Evolutionary conservation across 164 flowering plant genomes (phyloP).

Genomic region (Chimonanthus salicifolius): DNA sequence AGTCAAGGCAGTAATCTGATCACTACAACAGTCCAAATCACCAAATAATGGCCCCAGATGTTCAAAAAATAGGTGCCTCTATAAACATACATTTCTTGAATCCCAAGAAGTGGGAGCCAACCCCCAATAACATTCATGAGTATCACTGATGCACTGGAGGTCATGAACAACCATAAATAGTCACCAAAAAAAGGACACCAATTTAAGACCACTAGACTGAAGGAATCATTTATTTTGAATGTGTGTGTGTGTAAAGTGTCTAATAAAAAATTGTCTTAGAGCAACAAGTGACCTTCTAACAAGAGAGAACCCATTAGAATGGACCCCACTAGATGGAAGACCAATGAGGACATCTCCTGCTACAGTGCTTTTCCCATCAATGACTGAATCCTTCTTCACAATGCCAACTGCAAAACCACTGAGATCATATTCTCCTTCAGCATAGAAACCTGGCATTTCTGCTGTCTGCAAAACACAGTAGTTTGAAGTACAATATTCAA

Average conservation of each 20-base stretch:
- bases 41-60: no score
- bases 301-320: conserved; percentile 97
- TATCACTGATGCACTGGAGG: no score
- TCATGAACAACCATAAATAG: no score
- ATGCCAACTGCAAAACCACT: conserved; percentile 93
- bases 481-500: not conserved
- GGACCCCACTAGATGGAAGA: conserved; percentile 93
- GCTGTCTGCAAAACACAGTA: conserved; percentile 57
- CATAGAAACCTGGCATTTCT: conserved; percentile 94
- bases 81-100: no score
- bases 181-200: no score
- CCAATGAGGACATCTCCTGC: conserved; percentile 91
- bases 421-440: conserved; percentile 84
- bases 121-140: no score
- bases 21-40: no score
- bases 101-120: no score
- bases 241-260: no score
- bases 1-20: no score
- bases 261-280: not conserved
- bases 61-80: no score
- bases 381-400: conserved; percentile 74
- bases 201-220: not conserved
- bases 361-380: conserved; percentile 74
- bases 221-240: not conserved
- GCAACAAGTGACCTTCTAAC: conserved; percentile 68